These are phyloP conservation scores for Ceratobasidium sp. DNA, from an alignment of 1,284 basidiomycete species.

Conservation along the genomic window DNA sequence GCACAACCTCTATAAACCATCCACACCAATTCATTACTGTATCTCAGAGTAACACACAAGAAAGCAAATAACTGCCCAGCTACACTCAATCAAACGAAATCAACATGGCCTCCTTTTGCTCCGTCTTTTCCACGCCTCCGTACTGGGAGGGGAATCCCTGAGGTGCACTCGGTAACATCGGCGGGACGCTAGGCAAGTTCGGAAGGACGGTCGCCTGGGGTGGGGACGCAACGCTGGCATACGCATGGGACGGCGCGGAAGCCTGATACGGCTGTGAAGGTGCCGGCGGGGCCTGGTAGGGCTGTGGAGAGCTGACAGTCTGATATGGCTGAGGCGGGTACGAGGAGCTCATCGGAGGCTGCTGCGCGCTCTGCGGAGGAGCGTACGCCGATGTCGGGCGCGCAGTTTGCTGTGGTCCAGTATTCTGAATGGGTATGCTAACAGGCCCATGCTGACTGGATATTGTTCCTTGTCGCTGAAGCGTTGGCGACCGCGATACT, in stretches of 20 bases:
- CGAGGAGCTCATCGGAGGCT: conserved; percentile 51
- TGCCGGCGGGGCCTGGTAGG: conserved; percentile 50
- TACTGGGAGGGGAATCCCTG: conserved; percentile 64
- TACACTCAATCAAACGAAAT: conserved; percentile 61
- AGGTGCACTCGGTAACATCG: conserved; percentile 67
- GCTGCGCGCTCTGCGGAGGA: conserved; percentile 37
- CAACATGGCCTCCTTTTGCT: conserved; percentile 85
- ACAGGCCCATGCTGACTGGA: conserved; percentile 19
- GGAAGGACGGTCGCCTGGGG: conserved; percentile 58
- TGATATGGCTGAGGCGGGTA: conserved; percentile 50
- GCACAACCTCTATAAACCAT: conserved; percentile 18
- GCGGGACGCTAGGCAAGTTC: conserved; percentile 78
- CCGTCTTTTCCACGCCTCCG: conserved; percentile 65
- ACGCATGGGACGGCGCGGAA: conserved; percentile 51
- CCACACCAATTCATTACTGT: conserved; percentile 25
- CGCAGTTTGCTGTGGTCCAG: conserved; percentile 23
- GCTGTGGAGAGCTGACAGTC: conserved; percentile 53
- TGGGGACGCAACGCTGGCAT: conserved; percentile 18
- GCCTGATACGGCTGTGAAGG: conserved; percentile 53
- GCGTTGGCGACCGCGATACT: conserved; percentile 25
- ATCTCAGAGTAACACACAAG: conserved; percentile 27
- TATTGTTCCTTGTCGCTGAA: conserved; percentile 25
- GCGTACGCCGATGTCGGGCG: conserved; percentile 21
- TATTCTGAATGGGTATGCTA: conserved; percentile 15
- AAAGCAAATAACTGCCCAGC: conserved; percentile 9